Conservation (phyloP, 2,329 filamentous ascomycete genomes). For the Fusarium sp. region DNA sequence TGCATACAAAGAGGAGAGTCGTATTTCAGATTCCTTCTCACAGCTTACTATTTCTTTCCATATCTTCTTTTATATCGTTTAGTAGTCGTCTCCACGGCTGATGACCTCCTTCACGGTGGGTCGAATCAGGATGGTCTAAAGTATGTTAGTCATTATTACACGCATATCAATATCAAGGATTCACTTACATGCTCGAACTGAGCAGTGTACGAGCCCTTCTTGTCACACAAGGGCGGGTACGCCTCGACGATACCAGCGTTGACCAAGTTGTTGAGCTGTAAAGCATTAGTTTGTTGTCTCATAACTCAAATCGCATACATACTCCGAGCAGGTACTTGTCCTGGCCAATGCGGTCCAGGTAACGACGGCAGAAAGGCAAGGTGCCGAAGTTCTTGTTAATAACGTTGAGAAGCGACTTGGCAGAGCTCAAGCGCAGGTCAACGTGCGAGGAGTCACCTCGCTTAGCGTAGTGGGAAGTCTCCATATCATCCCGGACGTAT, state of each 20-base stretch:
- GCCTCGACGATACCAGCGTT: slow-evolving; percentile 85
- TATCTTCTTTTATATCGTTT: slow-evolving; percentile 39
- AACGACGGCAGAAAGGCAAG: slow-evolving; percentile 88
- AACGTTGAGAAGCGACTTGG: slow-evolving; percentile 84
- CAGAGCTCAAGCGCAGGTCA: slow-evolving; percentile 80
- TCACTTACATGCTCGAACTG: slow-evolving; percentile 90
- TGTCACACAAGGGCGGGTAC: slow-evolving; percentile 89
- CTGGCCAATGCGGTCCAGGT: slow-evolving; percentile 91
- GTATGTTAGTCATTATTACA: slow-evolving; percentile 21
- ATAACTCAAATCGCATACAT: slow-evolving; percentile 47
- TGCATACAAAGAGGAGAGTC: slow-evolving; percentile 41
- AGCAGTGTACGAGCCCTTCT: slow-evolving; percentile 94
- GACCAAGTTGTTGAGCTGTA: slow-evolving; percentile 85
- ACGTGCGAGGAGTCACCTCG: slow-evolving; percentile 78
- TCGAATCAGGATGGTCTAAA: slow-evolving; percentile 78
- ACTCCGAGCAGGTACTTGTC: slow-evolving; percentile 94
- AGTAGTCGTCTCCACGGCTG: slow-evolving; percentile 87
- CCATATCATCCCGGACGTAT: slow-evolving; percentile 87
- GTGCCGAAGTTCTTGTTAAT: slow-evolving; percentile 98
- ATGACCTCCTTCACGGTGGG: slow-evolving; percentile 89
- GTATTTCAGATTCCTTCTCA: slow-evolving; percentile 47
- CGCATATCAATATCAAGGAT: not conserved
- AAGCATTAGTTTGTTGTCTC: slow-evolving; percentile 10
- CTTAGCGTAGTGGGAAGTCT: slow-evolving; percentile 89
- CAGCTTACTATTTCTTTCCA: slow-evolving; percentile 11